A percentile compares a stretch with the other conserved stretches of the same genome.
phyloP scores from a whole-genome alignment of 805 yeast genomes.

The Pichia cephalocereana region DNA sequence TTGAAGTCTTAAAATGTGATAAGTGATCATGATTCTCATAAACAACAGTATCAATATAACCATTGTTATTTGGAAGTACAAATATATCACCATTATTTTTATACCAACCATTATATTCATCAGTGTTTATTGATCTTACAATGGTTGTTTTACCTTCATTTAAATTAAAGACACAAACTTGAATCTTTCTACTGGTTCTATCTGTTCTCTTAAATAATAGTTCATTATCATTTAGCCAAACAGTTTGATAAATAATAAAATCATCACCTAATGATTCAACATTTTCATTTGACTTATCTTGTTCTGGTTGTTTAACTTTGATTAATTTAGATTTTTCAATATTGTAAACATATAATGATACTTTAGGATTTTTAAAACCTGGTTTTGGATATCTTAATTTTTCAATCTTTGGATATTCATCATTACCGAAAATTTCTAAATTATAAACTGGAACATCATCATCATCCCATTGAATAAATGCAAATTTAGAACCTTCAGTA shows the following conservation, averaged over 20 bases:
- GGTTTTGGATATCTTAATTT: constrained; percentile 64
- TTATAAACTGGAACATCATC: constrained; percentile 44
- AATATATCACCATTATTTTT: constrained; percentile 29
- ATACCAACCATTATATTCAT: constrained; percentile 48
- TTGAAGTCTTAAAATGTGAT: constrained; percentile 42
- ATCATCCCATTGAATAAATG: constrained; percentile 52
- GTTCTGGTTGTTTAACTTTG: constrained; percentile 20
- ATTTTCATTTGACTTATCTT: neutral
- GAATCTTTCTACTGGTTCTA: constrained; percentile 48
- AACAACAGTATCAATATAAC: constrained; percentile 57
- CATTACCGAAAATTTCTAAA: constrained; percentile 40
- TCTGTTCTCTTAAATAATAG: constrained; percentile 55
- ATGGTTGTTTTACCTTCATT: constrained; percentile 24
- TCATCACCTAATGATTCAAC: constrained; percentile 29
- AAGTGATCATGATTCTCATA: constrained; percentile 52
- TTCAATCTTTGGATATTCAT: constrained; percentile 37
- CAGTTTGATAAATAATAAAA: constrained; percentile 49
- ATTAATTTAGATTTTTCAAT: constrained; percentile 19
- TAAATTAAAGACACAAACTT: constrained; percentile 37
- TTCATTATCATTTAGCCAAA: constrained; percentile 44
- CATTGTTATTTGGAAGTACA: constrained; percentile 33
- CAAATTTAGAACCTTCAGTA: constrained; percentile 46
- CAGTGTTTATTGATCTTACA: constrained; percentile 36
- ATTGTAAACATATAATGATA: constrained; percentile 37
- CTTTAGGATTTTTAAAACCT: constrained; percentile 51